These are phyloP conservation scores for Dimargaris xerosporica DNA, from an alignment of 192 early-diverging fungal species.

Conservation along the genomic window DNA sequence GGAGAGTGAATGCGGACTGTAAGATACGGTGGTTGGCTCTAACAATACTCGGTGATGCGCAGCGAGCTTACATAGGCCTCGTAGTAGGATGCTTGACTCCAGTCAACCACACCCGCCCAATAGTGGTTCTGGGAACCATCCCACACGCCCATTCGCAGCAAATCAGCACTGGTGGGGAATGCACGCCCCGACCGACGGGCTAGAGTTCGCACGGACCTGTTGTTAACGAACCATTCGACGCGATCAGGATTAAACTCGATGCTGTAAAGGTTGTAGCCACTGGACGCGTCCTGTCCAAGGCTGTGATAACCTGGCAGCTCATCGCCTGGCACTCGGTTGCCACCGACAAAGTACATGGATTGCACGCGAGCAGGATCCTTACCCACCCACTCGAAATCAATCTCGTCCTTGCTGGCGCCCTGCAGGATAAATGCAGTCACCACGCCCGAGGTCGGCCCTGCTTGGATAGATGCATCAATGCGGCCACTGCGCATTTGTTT, in stretches of 20 bases:
- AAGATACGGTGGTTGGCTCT: too few relatives aligned
- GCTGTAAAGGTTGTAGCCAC: conserved; percentile 33
- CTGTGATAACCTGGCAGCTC: conserved; percentile 20
- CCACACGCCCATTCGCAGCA: conserved; percentile 28
- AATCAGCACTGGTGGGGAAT: conserved; percentile 20
- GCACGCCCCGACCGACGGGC: conserved; percentile 14
- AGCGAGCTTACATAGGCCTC: conserved; percentile 1
- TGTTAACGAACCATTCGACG: conserved; percentile 42
- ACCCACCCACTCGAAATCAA: conserved; percentile 51
- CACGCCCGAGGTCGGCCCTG: conserved; percentile 28
- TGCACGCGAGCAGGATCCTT: conserved; percentile 28
- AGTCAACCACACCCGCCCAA: conserved; percentile 30
- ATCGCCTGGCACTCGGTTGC: conserved; percentile 22
- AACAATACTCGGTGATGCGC: conserved; percentile 7
- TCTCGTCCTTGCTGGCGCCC: conserved; percentile 32
- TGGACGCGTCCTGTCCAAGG: conserved; percentile 21
- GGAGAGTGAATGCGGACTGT: too few relatives aligned
- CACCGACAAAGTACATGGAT: conserved; percentile 36
- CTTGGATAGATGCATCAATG: conserved; percentile 21
- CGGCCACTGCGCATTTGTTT: conserved; percentile 21
- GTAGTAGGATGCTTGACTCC: conserved; percentile 7
- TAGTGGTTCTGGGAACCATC: conserved; percentile 25
- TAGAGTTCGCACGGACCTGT: conserved; percentile 27
- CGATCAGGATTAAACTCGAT: conserved; percentile 37
- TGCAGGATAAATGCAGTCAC: conserved; percentile 34